A percentile compares a stretch with the other conserved stretches of the same genome.
phyloP scores from a whole-genome alignment of 345 rosid species.

The Stellera chamaejasme region DNA sequence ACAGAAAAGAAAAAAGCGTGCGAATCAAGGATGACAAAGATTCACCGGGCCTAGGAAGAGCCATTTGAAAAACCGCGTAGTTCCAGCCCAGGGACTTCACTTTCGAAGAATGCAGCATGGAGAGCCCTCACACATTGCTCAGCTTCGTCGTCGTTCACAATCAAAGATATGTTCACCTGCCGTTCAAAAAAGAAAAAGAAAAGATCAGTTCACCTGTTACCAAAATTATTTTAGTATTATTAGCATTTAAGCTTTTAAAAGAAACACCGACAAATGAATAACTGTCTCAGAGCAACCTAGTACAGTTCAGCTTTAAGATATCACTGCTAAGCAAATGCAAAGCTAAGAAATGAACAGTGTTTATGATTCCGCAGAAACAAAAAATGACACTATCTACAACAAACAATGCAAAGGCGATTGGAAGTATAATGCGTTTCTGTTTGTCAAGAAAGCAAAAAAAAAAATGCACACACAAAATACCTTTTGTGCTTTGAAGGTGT shows the following conservation, averaged over 20 bases:
- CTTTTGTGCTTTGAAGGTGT: neutral
- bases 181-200: neutral
- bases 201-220: neutral
- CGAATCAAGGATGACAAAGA: neutral
- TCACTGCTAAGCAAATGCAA: too few species aligned
- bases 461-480: neutral
- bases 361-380: too few species aligned
- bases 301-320: too few species aligned
- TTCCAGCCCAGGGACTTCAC: slow-evolving; percentile 22
- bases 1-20: neutral
- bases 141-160: slow-evolving; percentile 76
- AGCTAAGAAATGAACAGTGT: too few species aligned
- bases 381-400: too few species aligned
- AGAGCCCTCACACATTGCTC: slow-evolving; percentile 82
- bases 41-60: slow-evolving; percentile 13
- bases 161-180: slow-evolving; percentile 87
- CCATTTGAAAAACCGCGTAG: slow-evolving; percentile 14
- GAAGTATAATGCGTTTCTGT: too few species aligned
- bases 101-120: slow-evolving; percentile 67
- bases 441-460: neutral
- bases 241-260: too few species aligned
- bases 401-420: too few species aligned
- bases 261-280: too few species aligned
- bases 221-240: too few species aligned
- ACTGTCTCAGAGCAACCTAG: too few species aligned